A percentile compares a stretch with the other conserved stretches of the same genome.
phyloP scores from a whole-genome alignment of 2,329 filamentous ascomycete species.

The Stylonectria norvegica region DNA sequence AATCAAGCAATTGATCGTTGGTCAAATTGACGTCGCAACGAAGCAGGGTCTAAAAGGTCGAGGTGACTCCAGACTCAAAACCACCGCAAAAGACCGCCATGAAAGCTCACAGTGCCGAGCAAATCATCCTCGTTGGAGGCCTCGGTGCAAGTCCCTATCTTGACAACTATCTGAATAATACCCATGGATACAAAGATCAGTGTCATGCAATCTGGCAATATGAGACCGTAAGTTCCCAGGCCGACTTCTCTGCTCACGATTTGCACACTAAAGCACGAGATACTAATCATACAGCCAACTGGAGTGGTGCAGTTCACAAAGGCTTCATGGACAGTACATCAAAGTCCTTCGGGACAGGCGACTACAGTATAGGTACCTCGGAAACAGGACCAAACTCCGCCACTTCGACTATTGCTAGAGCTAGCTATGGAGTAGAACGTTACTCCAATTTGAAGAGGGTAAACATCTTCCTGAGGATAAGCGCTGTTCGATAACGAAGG shows the following conservation, averaged over 20 bases:
- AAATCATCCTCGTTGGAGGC: slow-evolving; percentile 6
- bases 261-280: not conserved
- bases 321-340: slow-evolving; percentile 4
- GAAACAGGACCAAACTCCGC: not conserved
- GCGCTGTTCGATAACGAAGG: not conserved
- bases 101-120: not conserved
- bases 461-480: slow-evolving; percentile 2
- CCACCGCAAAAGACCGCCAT: not conserved
- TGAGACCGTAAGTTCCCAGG: slow-evolving; percentile 1
- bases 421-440: slow-evolving; percentile 3
- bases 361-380: not conserved
- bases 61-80: not conserved
- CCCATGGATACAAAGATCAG: not conserved
- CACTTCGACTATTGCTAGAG: slow-evolving; percentile 4
- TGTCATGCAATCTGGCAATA: slow-evolving; percentile 2
- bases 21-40: not conserved
- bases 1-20: slow-evolving; percentile 1
- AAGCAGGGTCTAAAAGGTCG: slow-evolving; percentile 1
- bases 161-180: not conserved
- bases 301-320: slow-evolving; percentile 5
- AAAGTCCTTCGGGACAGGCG: not conserved
- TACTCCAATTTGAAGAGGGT: not conserved
- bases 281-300: slow-evolving; percentile 4
- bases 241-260: not conserved
- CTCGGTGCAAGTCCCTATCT: slow-evolving; percentile 4